Percentiles rank a stretch among this genome's conserved stretches.
Conservation (phyloP, 192 early-diverging fungal species). For the Coemansia sp. region DNA sequence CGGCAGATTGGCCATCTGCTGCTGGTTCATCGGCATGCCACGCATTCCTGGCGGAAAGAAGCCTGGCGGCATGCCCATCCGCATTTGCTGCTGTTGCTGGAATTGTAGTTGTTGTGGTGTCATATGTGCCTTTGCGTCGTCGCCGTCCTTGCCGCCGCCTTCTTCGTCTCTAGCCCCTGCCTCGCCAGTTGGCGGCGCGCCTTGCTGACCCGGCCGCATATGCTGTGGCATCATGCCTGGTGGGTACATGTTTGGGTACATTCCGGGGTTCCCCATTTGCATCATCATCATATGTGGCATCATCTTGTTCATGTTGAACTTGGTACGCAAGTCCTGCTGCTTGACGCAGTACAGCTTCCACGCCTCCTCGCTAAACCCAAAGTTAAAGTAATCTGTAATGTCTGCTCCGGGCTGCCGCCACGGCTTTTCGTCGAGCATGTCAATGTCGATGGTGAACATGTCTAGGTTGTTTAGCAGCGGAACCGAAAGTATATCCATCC, state of each 20-base stretch:
- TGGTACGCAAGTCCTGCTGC: constrained; percentile 84
- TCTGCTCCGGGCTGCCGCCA: constrained; percentile 93
- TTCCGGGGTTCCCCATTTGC: constrained; percentile 43
- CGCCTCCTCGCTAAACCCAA: constrained; percentile 94
- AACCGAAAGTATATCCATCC: constrained; percentile 48
- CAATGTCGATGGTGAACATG: constrained; percentile 88
- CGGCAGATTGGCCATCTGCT: constrained; percentile 27
- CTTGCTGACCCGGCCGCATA: constrained; percentile 16
- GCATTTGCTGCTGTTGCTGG: constrained; percentile 39
- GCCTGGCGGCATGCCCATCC: constrained; percentile 40
- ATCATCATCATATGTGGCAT: constrained; percentile 55
- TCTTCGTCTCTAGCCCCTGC: constrained; percentile 6
- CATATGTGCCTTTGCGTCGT: constrained; percentile 17
- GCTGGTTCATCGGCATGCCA: constrained; percentile 41
- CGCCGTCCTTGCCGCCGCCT: constrained; percentile 13
- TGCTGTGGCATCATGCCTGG: constrained; percentile 39
- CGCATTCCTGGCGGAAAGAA: constrained; percentile 39
- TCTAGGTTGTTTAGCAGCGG: constrained; percentile 67
- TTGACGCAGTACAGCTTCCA: constrained; percentile 95
- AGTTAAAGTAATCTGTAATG: constrained; percentile 99
- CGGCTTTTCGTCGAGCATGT: constrained; percentile 92
- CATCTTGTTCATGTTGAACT: constrained; percentile 60
- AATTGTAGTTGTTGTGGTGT: constrained; percentile 31
- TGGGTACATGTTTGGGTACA: constrained; percentile 46
- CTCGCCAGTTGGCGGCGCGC: constrained; percentile 3